A percentile compares a stretch with the other conserved stretches of the same genome.
Evolutionary conservation across 257 asterid species (phyloP).

Genomic region (Leonotis leonurus): DNA sequence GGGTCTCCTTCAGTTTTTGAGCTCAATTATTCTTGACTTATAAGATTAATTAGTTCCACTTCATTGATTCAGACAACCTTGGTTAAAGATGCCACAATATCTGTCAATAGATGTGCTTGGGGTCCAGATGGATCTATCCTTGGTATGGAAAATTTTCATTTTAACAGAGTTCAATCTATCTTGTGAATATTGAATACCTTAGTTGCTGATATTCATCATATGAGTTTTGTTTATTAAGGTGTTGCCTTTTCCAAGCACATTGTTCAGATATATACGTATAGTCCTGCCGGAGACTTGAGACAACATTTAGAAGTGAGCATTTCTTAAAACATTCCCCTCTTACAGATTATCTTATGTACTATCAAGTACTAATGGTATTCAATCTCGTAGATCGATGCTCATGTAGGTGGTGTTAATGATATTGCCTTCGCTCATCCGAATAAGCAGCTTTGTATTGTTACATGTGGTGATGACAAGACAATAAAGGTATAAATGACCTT

Average conservation of each 20-base stretch:
- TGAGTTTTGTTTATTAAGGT: slow-evolving; percentile 37
- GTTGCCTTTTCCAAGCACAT: slow-evolving; percentile 89
- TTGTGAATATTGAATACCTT: background rate
- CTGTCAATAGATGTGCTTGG: slow-evolving; percentile 90
- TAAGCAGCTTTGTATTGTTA: slow-evolving; percentile 87
- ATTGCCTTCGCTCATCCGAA: slow-evolving; percentile 93
- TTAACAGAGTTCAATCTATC: background rate
- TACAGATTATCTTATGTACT: background rate
- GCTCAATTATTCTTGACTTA: background rate
- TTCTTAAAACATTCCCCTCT: background rate
- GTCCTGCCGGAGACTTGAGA: slow-evolving; percentile 66
- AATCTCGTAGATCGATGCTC: slow-evolving; percentile 81
- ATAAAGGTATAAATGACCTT: slow-evolving; percentile 52
- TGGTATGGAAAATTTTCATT: slow-evolving; percentile 38
- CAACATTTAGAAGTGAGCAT: slow-evolving; percentile 67
- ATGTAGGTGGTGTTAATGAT: slow-evolving; percentile 86
- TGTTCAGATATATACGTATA: slow-evolving; percentile 75
- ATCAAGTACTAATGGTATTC: slow-evolving; percentile 17
- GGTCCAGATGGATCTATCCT: slow-evolving; percentile 91
- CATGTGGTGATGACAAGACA: slow-evolving; percentile 97
- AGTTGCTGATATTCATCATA: slow-evolving; percentile 7
- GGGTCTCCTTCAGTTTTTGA: background rate
- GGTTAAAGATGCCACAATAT: slow-evolving; percentile 76
- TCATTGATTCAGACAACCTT: slow-evolving; percentile 55
- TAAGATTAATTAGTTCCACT: slow-evolving; percentile 8